phyloP scores from a whole-genome alignment of 306 rosid species.

The Cucumis sativus region Cucumber_9930_V3 NC_026657.2:37265001-37265500 shows the following conservation, averaged over 20 bases:
- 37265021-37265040: constrained; percentile 81
- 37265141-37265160: neutral
- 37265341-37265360: too few relatives aligned
- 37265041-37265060: constrained; percentile 60
- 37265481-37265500: neutral
- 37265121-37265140: too few relatives aligned
- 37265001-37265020: constrained; percentile 79
- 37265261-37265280: constrained; percentile 70
- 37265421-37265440: constrained; percentile 58
- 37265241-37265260: constrained; percentile 38
- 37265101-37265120: neutral
- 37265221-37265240: constrained; percentile 67
- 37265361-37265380: constrained; percentile 42
- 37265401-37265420: constrained; percentile 57
- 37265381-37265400: constrained; percentile 45
- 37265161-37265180: neutral
- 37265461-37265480: neutral
- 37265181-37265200: neutral
- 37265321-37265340: too few relatives aligned
- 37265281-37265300: constrained; percentile 27
- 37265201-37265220: constrained; percentile 21
- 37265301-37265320: too few relatives aligned
- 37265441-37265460: too few relatives aligned
- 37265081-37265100: constrained; percentile 55
- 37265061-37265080: constrained; percentile 60